These are phyloP conservation scores for Collybiopsis confluens DNA, from an alignment of 768 basidiomycete species.

Conservation along the genomic window DNA sequence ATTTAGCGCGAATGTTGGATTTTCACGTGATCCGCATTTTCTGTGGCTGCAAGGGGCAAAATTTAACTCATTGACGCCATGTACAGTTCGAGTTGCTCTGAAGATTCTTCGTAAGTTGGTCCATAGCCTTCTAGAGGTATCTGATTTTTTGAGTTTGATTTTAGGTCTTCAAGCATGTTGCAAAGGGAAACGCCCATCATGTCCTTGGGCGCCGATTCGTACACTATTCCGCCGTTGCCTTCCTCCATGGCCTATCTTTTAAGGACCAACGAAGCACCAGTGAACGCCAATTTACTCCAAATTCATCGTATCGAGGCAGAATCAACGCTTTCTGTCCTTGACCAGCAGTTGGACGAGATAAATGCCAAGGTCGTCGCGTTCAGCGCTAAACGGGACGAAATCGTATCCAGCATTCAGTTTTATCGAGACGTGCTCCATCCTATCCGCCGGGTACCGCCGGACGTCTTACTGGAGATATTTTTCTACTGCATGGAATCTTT, in stretches of 20 bases:
- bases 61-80: too few relatives aligned
- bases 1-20: too few relatives aligned
- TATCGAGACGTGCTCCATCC: slow-evolving; percentile 3
- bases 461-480: background rate
- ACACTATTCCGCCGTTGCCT: background rate
- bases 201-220: background rate
- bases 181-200: background rate
- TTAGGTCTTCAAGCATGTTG: background rate
- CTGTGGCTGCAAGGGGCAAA: too few relatives aligned
- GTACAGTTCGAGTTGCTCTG: too few relatives aligned
- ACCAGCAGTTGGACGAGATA: background rate
- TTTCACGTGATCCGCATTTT: too few relatives aligned
- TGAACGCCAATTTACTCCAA: background rate
- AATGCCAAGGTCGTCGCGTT: background rate
- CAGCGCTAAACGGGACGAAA: background rate
- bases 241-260: background rate
- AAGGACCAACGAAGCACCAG: background rate
- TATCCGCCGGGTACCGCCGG: background rate
- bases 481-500: background rate
- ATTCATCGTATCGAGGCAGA: background rate
- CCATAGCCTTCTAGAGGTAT: background rate
- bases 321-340: background rate
- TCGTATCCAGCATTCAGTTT: background rate
- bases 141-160: background rate
- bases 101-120: background rate